Evolutionary conservation across 371 early-diverging fungal species (phyloP).

Genomic region (Dichotomocladium elegans): DNA sequence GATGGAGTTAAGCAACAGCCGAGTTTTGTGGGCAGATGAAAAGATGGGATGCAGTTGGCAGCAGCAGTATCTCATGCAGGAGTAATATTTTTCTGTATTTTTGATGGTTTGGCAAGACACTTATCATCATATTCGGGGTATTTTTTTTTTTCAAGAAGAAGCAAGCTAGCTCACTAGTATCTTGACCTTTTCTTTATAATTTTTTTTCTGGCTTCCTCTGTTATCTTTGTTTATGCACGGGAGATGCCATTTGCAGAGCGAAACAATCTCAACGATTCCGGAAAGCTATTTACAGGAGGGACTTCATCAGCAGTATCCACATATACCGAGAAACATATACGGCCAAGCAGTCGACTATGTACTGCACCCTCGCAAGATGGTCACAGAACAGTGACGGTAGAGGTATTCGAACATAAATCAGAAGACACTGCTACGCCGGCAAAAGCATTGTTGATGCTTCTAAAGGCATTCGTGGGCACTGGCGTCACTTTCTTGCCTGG

Average conservation of each 20-base stretch:
- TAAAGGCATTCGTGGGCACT: slow-evolving; percentile 79
- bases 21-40: no score
- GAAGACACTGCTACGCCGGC: slow-evolving; percentile 50
- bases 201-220: no score
- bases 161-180: no score
- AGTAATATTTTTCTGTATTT: no score
- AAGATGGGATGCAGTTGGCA: no score
- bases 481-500: slow-evolving; percentile 54
- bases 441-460: slow-evolving; percentile 71
- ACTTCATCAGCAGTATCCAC: not conserved
- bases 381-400: not conserved
- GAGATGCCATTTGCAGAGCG: not conserved
- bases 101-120: no score
- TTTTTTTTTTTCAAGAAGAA: no score
- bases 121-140: no score
- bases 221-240: not conserved
- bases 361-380: no score
- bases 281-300: slow-evolving; percentile 1
- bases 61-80: no score
- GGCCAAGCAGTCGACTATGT: not conserved
- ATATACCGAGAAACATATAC: not conserved
- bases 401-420: slow-evolving; percentile 5
- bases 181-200: no score
- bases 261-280: slow-evolving; percentile 2
- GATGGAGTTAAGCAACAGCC: no score